Evolutionary conservation across 1,139 yeast species (phyloP), one percentile per base, ranked within the genome.

Genomic region (Arxiozyma slooffiae): DNA sequence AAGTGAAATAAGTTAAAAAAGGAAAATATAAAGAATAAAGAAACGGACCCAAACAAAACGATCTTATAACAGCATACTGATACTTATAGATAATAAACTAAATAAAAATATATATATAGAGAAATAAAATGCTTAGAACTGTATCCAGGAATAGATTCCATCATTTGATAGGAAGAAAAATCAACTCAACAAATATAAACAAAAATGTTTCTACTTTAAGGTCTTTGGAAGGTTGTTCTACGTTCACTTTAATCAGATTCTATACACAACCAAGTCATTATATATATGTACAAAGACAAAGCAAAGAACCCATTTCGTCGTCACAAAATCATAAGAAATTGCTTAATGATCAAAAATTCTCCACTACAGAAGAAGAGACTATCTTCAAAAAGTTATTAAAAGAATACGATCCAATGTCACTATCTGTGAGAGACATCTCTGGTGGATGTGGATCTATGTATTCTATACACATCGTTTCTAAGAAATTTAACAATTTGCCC

Each of bases 371-470:
- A 61, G 97, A 89, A 66, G 68, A 70, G 49, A 75, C 80, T 63
- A 78, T 89, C 41, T 82, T 73, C 62, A 68, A 74, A 39, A 79
- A 80, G 51, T 73, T 89, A 44, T 60, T 73, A 20, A 66, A 71
- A 16, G 76, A 75, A 49, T 76, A 88, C 46, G 57, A 69, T 9
- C 96, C 97, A 0, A 65, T 70, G 26, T 71, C 69, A 41, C 70
- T 89, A 47, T 74, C 75, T 47, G 97, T 90, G 6, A 52, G 47
- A 96, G 98, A 92, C 65, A 82, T 90, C 5, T 82, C 94, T 24
- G 97, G 89, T 22, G 98, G 99, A 0, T 94, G 98, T 71, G 99
- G 99, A 0, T 89, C 97, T 3, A 92, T 92, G 97, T 94, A 88
- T 70, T 89, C 96, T 45, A 92, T 92, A 48, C 73, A 77, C 54